Evolutionary conservation across 208 protist species (phyloP), one percentile per base, ranked within the genome.

Genomic region (Trypanosoma vivax): DNA sequence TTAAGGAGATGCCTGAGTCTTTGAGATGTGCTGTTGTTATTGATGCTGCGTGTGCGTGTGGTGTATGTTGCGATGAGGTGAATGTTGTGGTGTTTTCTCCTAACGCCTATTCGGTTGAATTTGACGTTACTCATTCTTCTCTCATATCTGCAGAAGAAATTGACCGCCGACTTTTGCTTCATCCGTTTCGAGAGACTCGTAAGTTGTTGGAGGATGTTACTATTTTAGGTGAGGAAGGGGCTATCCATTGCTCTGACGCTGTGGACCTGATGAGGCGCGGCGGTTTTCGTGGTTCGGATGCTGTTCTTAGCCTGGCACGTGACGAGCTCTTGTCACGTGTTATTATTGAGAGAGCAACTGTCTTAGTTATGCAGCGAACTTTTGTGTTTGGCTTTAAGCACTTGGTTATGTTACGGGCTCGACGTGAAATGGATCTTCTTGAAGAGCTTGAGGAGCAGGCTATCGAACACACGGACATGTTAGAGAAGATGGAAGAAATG

Each of bases 401-500:
- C 10, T 21, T 34, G 10, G 45, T 46, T 11, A 1, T 24, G 25
- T 18, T 49, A 2, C 47, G 41, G 39, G 14, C 23, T 1, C 5
- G 14, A n/a, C 46, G 37, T 18, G 41, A 57, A 14, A 14, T 0
- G 14, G 59, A 51, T 13, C 19, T 65, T 5, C 41, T 65, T 0
- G 49, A 58, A 5, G 59, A 65, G 24, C 30, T 65, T 46, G 59
- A 65, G 18, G 50, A 43, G 13, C 59, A 50, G 1, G 59, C 59
- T n/a, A 37, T 34, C 0, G 59, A 65, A 24, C 41, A 56, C 23
- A 65, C 59, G 2, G 59, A 65, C 31, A 52, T 61, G 53, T 38
- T 68, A 31, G 61, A 61, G 16, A 68, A 68, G 18, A 38, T 60
- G 46, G 61, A 68, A 49, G 61, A 68, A 30, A 55, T 68, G 52